phyloP scores from a whole-genome alignment of 73 alveolate genomes.

The Paramecium caudatum region DNA sequence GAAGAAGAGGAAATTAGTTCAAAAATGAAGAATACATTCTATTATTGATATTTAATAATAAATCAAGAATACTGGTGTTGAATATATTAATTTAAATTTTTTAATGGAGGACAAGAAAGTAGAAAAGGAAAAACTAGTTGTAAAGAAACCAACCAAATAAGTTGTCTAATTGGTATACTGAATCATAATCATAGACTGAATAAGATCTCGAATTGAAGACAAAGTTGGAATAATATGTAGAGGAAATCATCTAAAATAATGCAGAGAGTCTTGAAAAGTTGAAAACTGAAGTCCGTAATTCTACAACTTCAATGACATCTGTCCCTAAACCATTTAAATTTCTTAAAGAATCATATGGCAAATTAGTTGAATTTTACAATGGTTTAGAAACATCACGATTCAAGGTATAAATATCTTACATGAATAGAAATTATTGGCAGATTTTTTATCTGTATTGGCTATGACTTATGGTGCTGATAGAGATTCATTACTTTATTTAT shows the following conservation, averaged over 20 bases:
- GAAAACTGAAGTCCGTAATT: constrained; percentile 91
- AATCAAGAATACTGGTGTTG: constrained; percentile 41
- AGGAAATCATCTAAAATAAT: constrained; percentile 40
- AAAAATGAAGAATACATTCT: constrained; percentile 74
- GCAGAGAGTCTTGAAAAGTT: constrained; percentile 82
- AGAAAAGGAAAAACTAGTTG: not conserved
- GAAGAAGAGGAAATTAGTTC: constrained; percentile 78
- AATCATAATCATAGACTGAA: constrained; percentile 37
- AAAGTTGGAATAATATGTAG: constrained; percentile 21
- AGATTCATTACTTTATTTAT: constrained; percentile 87
- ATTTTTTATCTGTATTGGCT: constrained; percentile 93
- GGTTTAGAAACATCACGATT: constrained; percentile 79
- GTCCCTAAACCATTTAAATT: constrained; percentile 98
- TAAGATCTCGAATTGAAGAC: constrained; percentile 41
- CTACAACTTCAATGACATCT: constrained; percentile 98
- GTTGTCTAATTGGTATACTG: not conserved
- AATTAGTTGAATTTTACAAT: constrained; percentile 81
- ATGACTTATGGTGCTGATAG: constrained; percentile 91
- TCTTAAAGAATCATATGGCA: constrained; percentile 85
- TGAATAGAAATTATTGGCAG: constrained; percentile 82
- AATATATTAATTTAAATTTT: not conserved
- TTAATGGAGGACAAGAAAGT: constrained; percentile 36
- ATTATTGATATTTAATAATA: constrained; percentile 64
- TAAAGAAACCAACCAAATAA: constrained; percentile 12
- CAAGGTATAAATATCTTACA: constrained; percentile 78